Base-by-base conservation (phyloP, 345 rosid species). In the Camelina sativa region DNA sequence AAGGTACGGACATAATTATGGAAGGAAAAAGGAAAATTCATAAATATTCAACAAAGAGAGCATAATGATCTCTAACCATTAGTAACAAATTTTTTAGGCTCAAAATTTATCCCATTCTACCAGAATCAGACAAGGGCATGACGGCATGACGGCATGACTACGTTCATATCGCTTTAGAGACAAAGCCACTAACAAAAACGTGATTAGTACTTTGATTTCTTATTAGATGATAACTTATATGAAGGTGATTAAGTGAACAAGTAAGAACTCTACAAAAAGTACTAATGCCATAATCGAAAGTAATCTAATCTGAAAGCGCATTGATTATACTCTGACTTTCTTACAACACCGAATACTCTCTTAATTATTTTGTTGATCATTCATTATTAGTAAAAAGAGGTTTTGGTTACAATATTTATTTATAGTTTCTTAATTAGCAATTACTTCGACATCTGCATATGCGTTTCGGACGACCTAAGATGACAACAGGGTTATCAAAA, bases 381-480 rank as follows among this genome's bases (percentile, higher is more conserved):
- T 11, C 3, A 23, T 52, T 25, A 41, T 7, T 28, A 54, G 40
- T 28, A 54, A 50, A 62, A 62, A 0, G 69, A 73, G 69, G 23
- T 63, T 40, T 25, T 20, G 70, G 46, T 40, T 25, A 7, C n/a
- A 40, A 19, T 62, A 44, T 25, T 7, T 43, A 20, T 15, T 4
- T 43, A 20, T 15, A 20, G 34, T 41, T 19, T 63, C 43, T 53
- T 19, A 53, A 43, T 52, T 64, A 32, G 38, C 71, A 73, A 44
- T 73, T 7, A 19, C n/a, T 1, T 54, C 71, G 77, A 73, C 77
- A 73, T 55, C 38, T 64, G 71, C 77, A 73, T 3, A 73, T 62
- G 19, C 52, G 38, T 55, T 53, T 73, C 0, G 19, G 40, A 15
- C 56, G 25, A 43, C 22, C 64, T 8, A 64, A 32, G 25, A 62